Base-by-base conservation (phyloP, 2,329 filamentous ascomycete species). In the Exophiala phaeomuriformis region DNA sequence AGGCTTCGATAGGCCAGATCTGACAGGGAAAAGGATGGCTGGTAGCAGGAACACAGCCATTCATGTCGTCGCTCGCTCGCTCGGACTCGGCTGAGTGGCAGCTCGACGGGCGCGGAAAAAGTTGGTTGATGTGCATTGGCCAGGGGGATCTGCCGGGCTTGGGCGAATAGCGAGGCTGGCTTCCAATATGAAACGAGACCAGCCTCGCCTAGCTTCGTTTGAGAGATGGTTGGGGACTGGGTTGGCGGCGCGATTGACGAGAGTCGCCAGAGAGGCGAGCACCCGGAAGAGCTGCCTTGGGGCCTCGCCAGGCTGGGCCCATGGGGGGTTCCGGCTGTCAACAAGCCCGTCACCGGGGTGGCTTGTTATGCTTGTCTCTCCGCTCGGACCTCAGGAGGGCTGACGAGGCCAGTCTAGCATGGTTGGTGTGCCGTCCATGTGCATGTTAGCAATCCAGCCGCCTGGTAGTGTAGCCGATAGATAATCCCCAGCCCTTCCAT, bases 141-240 rank as follows among this genome's bases (percentile, higher is more conserved):
- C 40, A 40, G 47, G 32, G 37, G 31, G 43, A 31, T 47, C 30
- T 41, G 33, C 33, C 19, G 19, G 19, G 36, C 6, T 40, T 9
- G 48, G 39, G n/a, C 43, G 47, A 53, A 57, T 51, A 32, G 35
- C 37, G 47, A 51, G 48, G 50, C 29, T 47, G 50, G 56, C 33
- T 48, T 51, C 19, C 47, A 51, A 45, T 6, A 29, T 58, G 56
- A 58, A 58, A 58, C 56, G 28, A 28, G 19, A 42, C 52, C 46
- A 55, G 37, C 32, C 49, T 43, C 37, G 49, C 52, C 49, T 46
- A 47, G 53, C 36, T 32, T 47, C 41, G 44, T 52, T 49, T 51
- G 50, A 31, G 44, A 40, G 52, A 51, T 53, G 42, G 42, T 45
- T 45, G 28, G 52, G 52, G 44, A 28, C 19, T 50, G 40, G 53